Base-by-base conservation (phyloP, 73 alveolate species). In the Paramecium sonneborni region DNA sequence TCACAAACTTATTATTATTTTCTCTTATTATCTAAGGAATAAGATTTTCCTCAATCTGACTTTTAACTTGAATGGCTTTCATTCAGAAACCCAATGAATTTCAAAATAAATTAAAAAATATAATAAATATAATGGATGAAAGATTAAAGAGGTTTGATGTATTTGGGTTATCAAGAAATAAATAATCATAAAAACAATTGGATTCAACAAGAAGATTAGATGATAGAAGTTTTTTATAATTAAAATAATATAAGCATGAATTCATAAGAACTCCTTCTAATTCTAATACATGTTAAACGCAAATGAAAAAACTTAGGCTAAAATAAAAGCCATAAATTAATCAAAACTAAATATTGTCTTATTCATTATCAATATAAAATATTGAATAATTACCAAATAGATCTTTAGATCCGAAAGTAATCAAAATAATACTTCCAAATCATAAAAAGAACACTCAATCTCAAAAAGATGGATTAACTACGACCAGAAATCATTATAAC, bases 191-290 rank as follows among this genome's bases (percentile, higher is more conserved):
- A 32, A 21, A 58, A 58, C 39, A 3, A 26, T 58, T 58, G 18
- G 79, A 21, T 58, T 58, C 79, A 58, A 58, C 35, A 26, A 58
- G 79, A 58, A 58, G 43, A 58, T 58, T 24, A 32, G 44, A 58
- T 8, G 79, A 58, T 26, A 58, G 79, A 58, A 58, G 79, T 58
- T 58, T 58, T 58, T 58, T 58, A 58, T 58, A 58, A 58, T 58
- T 58, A 58, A 58, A 58, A 58, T 58, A 57, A 57, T 57, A 57
- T 57, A 58, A 58, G 43, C 35, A 58, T 58, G 79, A 58, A 58
- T 58, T 58, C 43, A 58, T 21, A 58, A 58, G 79, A 32, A 58
- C 79, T 26, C 34, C 79, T 26, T 58, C 44, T 24, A 58, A 57
- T 5, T 24, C 76, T 57, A 57, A 58, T 58, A 58, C 79, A 10